Base-by-base conservation (phyloP, 106 monocot genomes). In the Dendrobium chrysotoxum region DNA sequence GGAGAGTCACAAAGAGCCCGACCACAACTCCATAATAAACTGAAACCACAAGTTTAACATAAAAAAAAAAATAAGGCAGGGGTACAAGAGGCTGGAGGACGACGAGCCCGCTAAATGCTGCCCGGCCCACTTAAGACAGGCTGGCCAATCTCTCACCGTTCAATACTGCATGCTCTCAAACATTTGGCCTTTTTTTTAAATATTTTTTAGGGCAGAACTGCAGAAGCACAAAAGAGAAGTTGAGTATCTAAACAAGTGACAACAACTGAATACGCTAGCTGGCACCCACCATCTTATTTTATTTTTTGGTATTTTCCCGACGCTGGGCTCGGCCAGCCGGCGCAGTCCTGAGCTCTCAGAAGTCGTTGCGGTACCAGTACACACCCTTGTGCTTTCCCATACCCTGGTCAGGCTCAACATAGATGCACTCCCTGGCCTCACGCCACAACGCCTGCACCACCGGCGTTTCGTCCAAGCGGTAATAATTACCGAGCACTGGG, bases 401-500 rank as follows among this genome's bases (percentile, higher is more conserved):
- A 3, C 39, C 23, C 8, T 76, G 75, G 1, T 83, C 86, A 0
- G 50, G 21, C 80, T 86, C 80, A 16, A 86, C 83, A n/a, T 83
- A 86, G 30, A 84, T 30, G 68, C 87, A 84, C 76, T 82, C 84
- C 67, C 26, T 81, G 17, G 72, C 82, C 79, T 87, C 87, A 40
- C 84, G 45, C 71, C 72, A 87, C 81, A 84, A 44, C n/a, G 87
- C 87, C 84, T 78, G 46, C 1, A 28, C 25, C 28, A 84, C 53
- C n/a, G 87, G 84, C 31, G 87, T 87, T 7, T 15, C 40, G 61
- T 85, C 85, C 54, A 76, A 72, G 21, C 58, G 80, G 71, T 85
- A 85, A 79, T 85, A 88, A 40, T 88, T 73, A 0, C 88, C 84
- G 20, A 85, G 82, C 30, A 85, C 2, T 1, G 86, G 86, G 66